These are phyloP conservation scores for Posidonia australis DNA, from an alignment of 106 monocot species.

Conservation along the genomic window DNA sequence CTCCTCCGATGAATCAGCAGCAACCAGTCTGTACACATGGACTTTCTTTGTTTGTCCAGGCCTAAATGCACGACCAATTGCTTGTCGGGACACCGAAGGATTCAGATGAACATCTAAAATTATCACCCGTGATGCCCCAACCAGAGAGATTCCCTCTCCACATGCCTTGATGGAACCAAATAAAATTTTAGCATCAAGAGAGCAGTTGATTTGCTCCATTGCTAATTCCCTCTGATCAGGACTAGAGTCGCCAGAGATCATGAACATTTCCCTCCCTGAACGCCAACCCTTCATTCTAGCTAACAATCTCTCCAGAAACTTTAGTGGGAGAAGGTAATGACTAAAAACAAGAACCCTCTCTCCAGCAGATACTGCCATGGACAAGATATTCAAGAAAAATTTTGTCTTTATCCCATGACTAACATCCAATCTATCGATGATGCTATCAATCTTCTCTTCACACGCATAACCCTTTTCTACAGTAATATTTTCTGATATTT, in stretches of 20 bases:
- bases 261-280: constrained; percentile 64
- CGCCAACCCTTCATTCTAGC: constrained; percentile 60
- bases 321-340: constrained; percentile 81
- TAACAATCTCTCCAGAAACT: constrained; percentile 68
- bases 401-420: constrained; percentile 85
- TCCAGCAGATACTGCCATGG: constrained; percentile 43
- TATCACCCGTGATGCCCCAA: constrained; percentile 77
- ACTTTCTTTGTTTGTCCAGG: constrained; percentile 78
- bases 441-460: constrained; percentile 18
- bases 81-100: constrained; percentile 91
- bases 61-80: constrained; percentile 87
- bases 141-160: constrained; percentile 90
- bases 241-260: constrained; percentile 72
- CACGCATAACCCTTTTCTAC: constrained; percentile 22
- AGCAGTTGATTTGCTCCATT: constrained; percentile 84
- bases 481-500: constrained; percentile 40
- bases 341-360: constrained; percentile 81
- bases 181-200: constrained; percentile 65
- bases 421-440: constrained; percentile 11
- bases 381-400: constrained; percentile 56
- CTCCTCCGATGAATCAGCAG: constrained; percentile 64
- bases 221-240: constrained; percentile 59
- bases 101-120: constrained; percentile 90
- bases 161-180: constrained; percentile 97
- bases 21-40: constrained; percentile 66